Evolutionary conservation across 495 filamentous ascomycete genomes (phyloP), one percentile per base, ranked within the genome.

Genomic region (Podospora sp.): DNA sequence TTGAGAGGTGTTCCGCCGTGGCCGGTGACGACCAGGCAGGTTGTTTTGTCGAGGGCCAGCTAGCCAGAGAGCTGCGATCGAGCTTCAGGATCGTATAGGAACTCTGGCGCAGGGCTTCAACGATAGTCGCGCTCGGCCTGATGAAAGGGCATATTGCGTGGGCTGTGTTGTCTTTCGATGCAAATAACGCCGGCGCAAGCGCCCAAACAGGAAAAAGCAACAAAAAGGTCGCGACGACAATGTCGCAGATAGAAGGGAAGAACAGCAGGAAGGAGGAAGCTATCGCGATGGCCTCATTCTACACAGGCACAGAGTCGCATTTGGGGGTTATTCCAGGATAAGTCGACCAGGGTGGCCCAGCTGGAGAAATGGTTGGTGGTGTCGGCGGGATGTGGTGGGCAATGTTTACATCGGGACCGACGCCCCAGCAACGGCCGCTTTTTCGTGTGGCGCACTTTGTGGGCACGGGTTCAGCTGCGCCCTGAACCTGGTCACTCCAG

Each of bases 1-100:
- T 68, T 78, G 66, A 76, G 73, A 61, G 46, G 25, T 55, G 56
- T 59, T 46, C 40, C 40, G 40, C 40, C 40, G 40, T 46, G 40
- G 40, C 40, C 40, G 12, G 40, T 11, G 40, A 46, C 40, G 40
- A 46, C 40, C 52, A 24, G 52, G 52, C 52, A 55, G 52, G 3
- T 55, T 9, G 20, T 20, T 26, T 22, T 55, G 52, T 46, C 40
- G 40, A 14, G 40, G 4, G 40, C 40, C 40, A 46, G 40, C 52
- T 26, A 55, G 52, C 24, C 52, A 26, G 12, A 26, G 14, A 59
- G 29, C n/a, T 60, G 35, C 21, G 36, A 50, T 9, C 16, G 33
- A 50, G 36, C 29, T 21, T 40, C 25, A 36, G 36, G 6, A 36
- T 14, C 14, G 57, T 26, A 40, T 16, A 20, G 57, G 36, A 57